These are phyloP conservation scores for Anisodus tanguticus DNA, from an alignment of 257 asterid genomes.

Conservation along the genomic window DNA sequence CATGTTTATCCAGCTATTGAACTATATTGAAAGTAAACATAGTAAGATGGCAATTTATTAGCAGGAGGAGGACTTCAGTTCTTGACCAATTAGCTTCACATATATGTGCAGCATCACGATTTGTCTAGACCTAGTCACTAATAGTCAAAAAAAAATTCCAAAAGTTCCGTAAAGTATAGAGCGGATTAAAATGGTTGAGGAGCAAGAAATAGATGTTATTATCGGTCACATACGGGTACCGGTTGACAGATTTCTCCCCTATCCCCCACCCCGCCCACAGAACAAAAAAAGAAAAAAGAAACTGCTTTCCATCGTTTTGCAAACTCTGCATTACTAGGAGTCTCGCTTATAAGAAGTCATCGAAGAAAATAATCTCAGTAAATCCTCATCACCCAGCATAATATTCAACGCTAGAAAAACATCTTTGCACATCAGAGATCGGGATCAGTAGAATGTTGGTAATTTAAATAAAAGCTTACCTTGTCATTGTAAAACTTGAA, in stretches of 20 bases:
- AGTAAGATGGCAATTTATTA: background rate
- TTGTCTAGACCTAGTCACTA: background rate
- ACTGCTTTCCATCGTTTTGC: background rate
- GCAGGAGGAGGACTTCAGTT: slow-evolving; percentile 1
- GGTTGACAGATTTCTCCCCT: background rate
- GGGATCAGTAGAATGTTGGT: background rate
- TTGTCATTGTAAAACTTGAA: slow-evolving; percentile 6
- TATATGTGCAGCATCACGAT: background rate
- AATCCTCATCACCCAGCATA: background rate
- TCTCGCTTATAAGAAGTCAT: slow-evolving; percentile 5
- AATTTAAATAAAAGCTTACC: slow-evolving; percentile 33
- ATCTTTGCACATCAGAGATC: background rate
- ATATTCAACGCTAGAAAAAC: background rate
- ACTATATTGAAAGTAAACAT: background rate
- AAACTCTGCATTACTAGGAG: background rate
- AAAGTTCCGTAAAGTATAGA: background rate
- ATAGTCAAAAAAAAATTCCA: background rate
- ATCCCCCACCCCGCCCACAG: background rate
- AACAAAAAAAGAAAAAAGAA: background rate
- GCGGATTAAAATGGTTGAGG: background rate
- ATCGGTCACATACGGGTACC: background rate
- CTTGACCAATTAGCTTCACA: background rate
- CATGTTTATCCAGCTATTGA: background rate
- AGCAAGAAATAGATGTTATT: background rate
- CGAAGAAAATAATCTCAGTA: background rate